These are phyloP conservation scores for Dioszegia hungarica DNA, from an alignment of 768 basidiomycete species.

Conservation along the genomic window DNA sequence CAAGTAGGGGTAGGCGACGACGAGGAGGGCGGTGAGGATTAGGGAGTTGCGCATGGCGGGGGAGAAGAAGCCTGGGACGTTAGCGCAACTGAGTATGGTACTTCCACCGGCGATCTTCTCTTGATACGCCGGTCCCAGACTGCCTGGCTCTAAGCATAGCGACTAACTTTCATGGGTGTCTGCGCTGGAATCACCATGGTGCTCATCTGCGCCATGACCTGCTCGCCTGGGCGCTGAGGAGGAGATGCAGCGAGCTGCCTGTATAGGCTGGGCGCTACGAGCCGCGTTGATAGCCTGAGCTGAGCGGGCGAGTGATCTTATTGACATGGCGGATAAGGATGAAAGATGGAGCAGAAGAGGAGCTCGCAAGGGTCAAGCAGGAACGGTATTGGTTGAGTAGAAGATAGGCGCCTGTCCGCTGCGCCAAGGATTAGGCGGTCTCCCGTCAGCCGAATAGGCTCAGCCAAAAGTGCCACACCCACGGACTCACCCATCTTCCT, in stretches of 20 bases:
- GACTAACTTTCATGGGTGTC: slow-evolving; percentile 9
- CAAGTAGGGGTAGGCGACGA: slow-evolving; percentile 43
- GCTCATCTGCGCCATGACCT: slow-evolving; percentile 2
- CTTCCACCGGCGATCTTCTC: no score
- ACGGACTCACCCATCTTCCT: no score
- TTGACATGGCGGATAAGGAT: neutral
- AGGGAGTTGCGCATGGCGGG: slow-evolving; percentile 46
- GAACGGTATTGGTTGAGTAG: no score
- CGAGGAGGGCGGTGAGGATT: slow-evolving; percentile 32
- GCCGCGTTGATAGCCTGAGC: neutral
- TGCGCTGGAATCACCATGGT: slow-evolving; percentile 5
- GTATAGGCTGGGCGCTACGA: neutral
- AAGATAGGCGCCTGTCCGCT: no score
- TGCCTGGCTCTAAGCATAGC: no score
- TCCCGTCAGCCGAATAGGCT: no score
- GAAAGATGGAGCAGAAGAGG: neutral
- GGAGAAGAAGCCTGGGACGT: slow-evolving; percentile 46
- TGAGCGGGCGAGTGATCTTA: neutral
- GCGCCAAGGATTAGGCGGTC: no score
- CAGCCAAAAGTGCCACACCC: neutral
- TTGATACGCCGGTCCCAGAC: no score
- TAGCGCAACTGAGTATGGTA: neutral
- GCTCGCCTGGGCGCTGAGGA: neutral
- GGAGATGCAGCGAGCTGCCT: neutral
- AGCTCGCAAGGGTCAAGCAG: neutral